phyloP scores from a whole-genome alignment of 305 asterid genomes.

The Rubia tinctorum region DNA sequence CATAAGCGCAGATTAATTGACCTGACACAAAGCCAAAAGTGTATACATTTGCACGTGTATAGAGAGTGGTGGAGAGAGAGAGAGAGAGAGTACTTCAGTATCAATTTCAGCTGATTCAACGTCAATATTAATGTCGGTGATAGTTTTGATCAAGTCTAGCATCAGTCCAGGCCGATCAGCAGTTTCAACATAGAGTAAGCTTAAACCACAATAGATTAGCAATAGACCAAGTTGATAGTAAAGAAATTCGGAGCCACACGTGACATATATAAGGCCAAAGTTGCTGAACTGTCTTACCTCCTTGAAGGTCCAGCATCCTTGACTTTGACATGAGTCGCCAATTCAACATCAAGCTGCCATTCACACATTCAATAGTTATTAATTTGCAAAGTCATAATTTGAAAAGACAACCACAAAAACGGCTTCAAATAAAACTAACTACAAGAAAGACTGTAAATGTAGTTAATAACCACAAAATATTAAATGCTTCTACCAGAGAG shows the following conservation, averaged over 20 bases:
- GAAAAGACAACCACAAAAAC: neutral
- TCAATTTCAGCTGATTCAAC: conserved; percentile 99
- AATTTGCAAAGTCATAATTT: neutral
- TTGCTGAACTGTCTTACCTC: conserved; percentile 43
- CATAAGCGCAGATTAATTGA: neutral
- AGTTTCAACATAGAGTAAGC: conserved; percentile 91
- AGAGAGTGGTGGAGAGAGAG: conserved; percentile 6
- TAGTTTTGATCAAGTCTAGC: conserved; percentile 78
- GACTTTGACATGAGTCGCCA: conserved; percentile 82
- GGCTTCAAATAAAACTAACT: neutral
- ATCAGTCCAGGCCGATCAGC: conserved; percentile 94
- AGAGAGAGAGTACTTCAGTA: conserved; percentile 58
- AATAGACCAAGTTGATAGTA: conserved; percentile 1
- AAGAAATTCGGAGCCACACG: neutral
- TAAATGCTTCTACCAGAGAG: neutral
- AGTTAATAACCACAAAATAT: neutral
- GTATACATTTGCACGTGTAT: neutral
- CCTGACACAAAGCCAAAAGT: conserved; percentile 1
- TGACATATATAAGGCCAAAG: neutral
- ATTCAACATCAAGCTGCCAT: conserved; percentile 69
- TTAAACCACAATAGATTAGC: conserved; percentile 34
- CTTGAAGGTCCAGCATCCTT: conserved; percentile 86
- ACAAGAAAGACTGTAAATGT: neutral
- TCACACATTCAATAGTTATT: neutral
- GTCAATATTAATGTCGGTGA: conserved; percentile 60